Percentiles rank a stretch among this genome's conserved stretches.
Conservation (phyloP, 2,329 filamentous ascomycete species). For the Phoma sp. region DNA sequence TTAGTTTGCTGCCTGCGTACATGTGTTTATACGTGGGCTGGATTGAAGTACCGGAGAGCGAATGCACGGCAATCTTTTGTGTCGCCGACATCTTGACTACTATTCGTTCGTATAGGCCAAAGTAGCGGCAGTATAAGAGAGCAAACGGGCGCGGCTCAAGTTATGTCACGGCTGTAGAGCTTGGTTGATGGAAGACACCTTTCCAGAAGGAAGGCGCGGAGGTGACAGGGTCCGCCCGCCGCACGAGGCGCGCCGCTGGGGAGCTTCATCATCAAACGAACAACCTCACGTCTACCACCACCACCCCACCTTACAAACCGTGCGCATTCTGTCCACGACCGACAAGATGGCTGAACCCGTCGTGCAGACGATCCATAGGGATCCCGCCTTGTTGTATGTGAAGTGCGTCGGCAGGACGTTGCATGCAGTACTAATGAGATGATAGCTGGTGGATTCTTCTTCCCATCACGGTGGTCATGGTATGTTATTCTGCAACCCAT, state of each 20-base stretch:
- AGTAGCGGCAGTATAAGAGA: not conserved
- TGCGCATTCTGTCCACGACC: slow-evolving; percentile 26
- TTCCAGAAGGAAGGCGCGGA: slow-evolving; percentile 43
- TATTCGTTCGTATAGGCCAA: not conserved
- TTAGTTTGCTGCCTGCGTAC: slow-evolving; percentile 19
- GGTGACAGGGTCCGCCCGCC: slow-evolving; percentile 41
- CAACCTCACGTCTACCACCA: slow-evolving; percentile 27
- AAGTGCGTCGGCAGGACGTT: not conserved
- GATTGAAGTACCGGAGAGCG: slow-evolving; percentile 63
- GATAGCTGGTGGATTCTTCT: slow-evolving; percentile 97
- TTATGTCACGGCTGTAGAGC: slow-evolving; percentile 19
- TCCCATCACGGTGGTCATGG: slow-evolving; percentile 97
- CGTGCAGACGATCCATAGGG: slow-evolving; percentile 95
- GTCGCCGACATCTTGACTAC: slow-evolving; percentile 44
- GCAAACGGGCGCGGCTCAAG: slow-evolving; percentile 4
- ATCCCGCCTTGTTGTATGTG: slow-evolving; percentile 95
- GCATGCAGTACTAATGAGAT: slow-evolving; percentile 29
- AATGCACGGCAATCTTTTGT: slow-evolving; percentile 70
- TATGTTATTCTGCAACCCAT: slow-evolving; percentile 45
- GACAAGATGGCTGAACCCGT: slow-evolving; percentile 79
- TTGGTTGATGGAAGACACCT: slow-evolving; percentile 44
- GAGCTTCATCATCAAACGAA: slow-evolving; percentile 31
- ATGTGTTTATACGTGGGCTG: not conserved
- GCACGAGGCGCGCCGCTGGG: slow-evolving; percentile 36
- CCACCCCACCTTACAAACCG: slow-evolving; percentile 19